A percentile compares a stretch with the other conserved stretches of the same genome.
phyloP scores from a whole-genome alignment of 1,284 basidiomycete species.

The Sporisorium exsertum region DNA sequence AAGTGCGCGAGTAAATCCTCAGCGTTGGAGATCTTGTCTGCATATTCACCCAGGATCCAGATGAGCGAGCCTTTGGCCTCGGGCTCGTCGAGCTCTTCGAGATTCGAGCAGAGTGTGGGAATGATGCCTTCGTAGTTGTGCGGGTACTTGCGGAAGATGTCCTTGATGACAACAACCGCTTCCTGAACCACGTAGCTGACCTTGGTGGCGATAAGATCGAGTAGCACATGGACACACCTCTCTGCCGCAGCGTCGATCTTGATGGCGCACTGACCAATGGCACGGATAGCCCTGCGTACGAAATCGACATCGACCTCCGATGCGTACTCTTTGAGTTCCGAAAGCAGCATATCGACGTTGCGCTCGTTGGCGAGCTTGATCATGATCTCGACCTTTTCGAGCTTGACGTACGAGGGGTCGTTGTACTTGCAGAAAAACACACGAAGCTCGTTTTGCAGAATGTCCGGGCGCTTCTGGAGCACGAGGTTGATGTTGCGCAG shows the following conservation, averaged over 20 bases:
- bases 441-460: slow-evolving; percentile 93
- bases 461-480: slow-evolving; percentile 88
- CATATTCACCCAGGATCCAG: slow-evolving; percentile 99
- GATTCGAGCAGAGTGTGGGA: slow-evolving; percentile 90
- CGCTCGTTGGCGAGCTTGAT: slow-evolving; percentile 89
- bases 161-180: slow-evolving; percentile 98
- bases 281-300: slow-evolving; percentile 90
- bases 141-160: slow-evolving; percentile 99
- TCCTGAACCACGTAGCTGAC: slow-evolving; percentile 98
- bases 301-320: slow-evolving; percentile 99
- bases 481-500: slow-evolving; percentile 95
- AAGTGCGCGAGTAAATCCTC: slow-evolving; percentile 91
- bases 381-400: slow-evolving; percentile 99
- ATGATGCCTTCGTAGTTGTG: slow-evolving; percentile 96
- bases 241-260: slow-evolving; percentile 93
- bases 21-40: slow-evolving; percentile 94
- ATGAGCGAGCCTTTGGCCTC: slow-evolving; percentile 97
- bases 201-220: slow-evolving; percentile 90
- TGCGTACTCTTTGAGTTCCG: slow-evolving; percentile 97
- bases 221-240: slow-evolving; percentile 90
- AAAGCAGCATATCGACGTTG: slow-evolving; percentile 92
- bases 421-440: slow-evolving; percentile 99
- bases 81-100: slow-evolving; percentile 96
- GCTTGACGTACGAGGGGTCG: slow-evolving; percentile 96
- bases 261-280: slow-evolving; percentile 95